Percentiles rank a stretch among this genome's conserved stretches.
phyloP scores from a whole-genome alignment of 495 filamentous ascomycete genomes.

The Amphirosellinia nigrospora region DNA sequence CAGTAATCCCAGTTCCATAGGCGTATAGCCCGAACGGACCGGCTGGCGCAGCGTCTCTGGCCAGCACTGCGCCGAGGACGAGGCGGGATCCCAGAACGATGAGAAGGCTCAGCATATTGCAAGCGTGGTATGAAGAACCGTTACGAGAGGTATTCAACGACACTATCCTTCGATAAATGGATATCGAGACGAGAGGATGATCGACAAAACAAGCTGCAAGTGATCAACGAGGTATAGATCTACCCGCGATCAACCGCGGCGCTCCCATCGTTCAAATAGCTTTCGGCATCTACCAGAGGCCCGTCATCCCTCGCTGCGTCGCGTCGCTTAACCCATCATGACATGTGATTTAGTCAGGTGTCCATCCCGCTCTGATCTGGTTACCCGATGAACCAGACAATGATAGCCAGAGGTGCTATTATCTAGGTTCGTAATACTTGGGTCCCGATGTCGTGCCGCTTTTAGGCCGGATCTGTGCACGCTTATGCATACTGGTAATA shows the following conservation, averaged over 20 bases:
- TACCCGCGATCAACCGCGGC: neutral
- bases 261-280: neutral
- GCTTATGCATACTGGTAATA: neutral
- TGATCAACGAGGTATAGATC: slow-evolving; percentile 2
- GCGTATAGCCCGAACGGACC: slow-evolving; percentile 17
- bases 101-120: neutral
- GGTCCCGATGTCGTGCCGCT: neutral
- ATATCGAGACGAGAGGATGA: neutral
- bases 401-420: neutral
- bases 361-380: neutral
- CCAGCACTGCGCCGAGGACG: slow-evolving; percentile 4
- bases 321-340: slow-evolving; percentile 4
- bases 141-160: neutral
- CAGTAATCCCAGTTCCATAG: neutral
- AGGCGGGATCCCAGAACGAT: neutral
- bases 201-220: neutral
- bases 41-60: neutral
- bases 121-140: neutral
- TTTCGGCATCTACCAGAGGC: neutral
- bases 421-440: neutral
- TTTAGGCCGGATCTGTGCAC: neutral
- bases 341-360: slow-evolving; percentile 20
- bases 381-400: neutral
- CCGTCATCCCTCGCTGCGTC: neutral
- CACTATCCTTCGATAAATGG: neutral